Evolutionary conservation across 169 alveolate species (phyloP).

Genomic region (Ophryocystis elektroscirrha): DNA sequence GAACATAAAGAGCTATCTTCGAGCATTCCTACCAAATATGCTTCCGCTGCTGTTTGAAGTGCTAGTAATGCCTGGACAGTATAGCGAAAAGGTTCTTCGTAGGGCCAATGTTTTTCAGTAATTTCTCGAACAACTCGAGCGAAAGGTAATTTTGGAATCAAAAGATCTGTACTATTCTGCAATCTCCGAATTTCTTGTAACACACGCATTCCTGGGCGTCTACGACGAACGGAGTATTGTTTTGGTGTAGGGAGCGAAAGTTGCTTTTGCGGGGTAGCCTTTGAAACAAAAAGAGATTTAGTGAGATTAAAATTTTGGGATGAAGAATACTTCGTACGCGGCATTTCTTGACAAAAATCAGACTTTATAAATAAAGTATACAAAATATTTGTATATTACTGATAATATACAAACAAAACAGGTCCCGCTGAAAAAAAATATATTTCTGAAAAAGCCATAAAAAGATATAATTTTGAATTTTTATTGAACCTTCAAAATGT

Average conservation of each 20-base stretch:
- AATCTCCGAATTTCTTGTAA: conserved; percentile 69
- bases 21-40: conserved; percentile 36
- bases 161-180: conserved; percentile 66
- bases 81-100: conserved; percentile 23
- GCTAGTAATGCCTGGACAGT: conserved; percentile 37
- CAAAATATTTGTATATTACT: conserved; percentile 4
- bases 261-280: neutral
- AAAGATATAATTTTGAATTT: neutral
- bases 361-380: neutral
- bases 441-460: neutral
- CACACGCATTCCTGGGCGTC: conserved; percentile 61
- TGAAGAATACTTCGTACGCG: conserved; percentile 1
- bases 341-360: neutral
- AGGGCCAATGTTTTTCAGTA: conserved; percentile 22
- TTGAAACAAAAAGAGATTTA: neutral
- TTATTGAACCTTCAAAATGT: neutral
- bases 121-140: conserved; percentile 76
- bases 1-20: conserved; percentile 46
- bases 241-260: conserved; percentile 2
- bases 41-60: conserved; percentile 44
- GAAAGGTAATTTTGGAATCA: conserved; percentile 78
- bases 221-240: conserved; percentile 14
- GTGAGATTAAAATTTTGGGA: neutral
- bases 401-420: neutral
- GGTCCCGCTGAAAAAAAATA: neutral